Conservation (phyloP, 2,329 filamentous ascomycete species). For the Cryphonectria naterciae region DNA sequence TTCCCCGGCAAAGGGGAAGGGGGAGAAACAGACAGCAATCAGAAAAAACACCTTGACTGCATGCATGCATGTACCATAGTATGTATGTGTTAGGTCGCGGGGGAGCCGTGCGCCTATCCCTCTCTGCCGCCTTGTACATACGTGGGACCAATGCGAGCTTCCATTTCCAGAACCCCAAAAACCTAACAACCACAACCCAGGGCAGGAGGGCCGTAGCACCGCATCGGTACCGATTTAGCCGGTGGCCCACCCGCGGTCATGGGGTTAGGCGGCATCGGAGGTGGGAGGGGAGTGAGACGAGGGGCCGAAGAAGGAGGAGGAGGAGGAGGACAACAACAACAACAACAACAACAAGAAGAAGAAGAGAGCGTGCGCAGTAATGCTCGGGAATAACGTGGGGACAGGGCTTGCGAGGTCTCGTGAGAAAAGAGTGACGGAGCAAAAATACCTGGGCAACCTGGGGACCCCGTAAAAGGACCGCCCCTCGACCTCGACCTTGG, state of each 20-base stretch:
- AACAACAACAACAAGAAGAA: too few species aligned
- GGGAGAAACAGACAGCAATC: too few species aligned
- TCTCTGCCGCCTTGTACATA: neutral
- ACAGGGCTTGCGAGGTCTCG: neutral
- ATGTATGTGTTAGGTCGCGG: too few species aligned
- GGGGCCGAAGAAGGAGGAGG: neutral
- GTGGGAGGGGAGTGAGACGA: neutral
- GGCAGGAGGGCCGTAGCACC: neutral
- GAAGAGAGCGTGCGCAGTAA: neutral
- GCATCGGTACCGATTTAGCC: slow-evolving; percentile 19
- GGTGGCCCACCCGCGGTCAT: slow-evolving; percentile 17
- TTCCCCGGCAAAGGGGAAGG: too few species aligned
- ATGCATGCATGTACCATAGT: too few species aligned
- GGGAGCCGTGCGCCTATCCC: neutral
- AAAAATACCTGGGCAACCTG: neutral
- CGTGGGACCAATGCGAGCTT: neutral
- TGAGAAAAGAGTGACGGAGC: neutral
- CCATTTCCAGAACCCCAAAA: neutral
- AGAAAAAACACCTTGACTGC: too few species aligned
- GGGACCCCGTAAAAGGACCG: slow-evolving; percentile 1
- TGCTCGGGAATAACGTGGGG: slow-evolving; percentile 15
- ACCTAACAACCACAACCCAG: neutral
- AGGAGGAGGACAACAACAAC: too few species aligned
- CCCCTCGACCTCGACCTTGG: neutral
- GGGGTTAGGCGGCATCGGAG: neutral